Evolutionary conservation across 225 moss, liverwort and hornwort genomes (phyloP).

Genomic region (Climacium dendroides): DNA sequence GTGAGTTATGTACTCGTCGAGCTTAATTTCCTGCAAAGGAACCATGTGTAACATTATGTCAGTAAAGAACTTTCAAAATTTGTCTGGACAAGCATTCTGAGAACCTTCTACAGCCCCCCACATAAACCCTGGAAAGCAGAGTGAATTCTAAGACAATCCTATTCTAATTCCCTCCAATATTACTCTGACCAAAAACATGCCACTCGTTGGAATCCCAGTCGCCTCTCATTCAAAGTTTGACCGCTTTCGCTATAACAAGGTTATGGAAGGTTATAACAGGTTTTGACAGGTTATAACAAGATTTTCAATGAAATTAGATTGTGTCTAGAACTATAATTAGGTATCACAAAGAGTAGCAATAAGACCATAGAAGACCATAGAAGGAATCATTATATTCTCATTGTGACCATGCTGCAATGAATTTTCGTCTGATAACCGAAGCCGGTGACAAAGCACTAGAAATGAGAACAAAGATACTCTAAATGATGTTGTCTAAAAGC

Average conservation of each 20-base stretch:
- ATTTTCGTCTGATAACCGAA: background rate
- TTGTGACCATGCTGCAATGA: background rate
- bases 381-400: background rate
- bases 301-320: background rate
- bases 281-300: no score
- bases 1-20: constrained; percentile 61
- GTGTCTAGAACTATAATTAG: background rate
- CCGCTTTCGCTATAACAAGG: background rate
- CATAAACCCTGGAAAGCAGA: background rate
- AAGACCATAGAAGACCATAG: background rate
- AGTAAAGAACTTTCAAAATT: background rate
- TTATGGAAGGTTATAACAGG: background rate
- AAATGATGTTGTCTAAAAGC: background rate
- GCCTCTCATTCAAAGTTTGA: background rate
- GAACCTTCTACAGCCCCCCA: background rate
- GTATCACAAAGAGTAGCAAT: background rate
- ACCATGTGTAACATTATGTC: background rate
- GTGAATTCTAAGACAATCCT: background rate
- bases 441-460: background rate
- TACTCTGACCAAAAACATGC: background rate
- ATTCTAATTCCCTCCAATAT: background rate
- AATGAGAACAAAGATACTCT: background rate
- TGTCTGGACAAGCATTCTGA: background rate
- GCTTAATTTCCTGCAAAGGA: constrained; percentile 40
- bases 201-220: background rate